phyloP scores from a whole-genome alignment of 78 protist species.

The Dictyostelium discoideum region DNA sequence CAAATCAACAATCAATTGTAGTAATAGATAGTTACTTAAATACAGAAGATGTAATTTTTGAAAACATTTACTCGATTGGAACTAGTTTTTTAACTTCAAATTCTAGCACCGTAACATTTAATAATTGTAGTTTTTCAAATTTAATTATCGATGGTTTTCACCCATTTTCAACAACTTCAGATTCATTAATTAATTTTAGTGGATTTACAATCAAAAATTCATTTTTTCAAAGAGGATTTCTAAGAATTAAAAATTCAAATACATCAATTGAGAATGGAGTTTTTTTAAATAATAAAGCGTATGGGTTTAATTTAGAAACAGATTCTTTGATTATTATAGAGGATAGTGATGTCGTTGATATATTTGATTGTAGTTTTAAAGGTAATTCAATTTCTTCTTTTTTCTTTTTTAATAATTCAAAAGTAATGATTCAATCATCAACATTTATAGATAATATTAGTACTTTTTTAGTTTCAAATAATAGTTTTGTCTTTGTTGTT shows the following conservation, averaged over 20 bases:
- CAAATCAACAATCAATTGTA: background rate
- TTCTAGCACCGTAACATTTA: background rate
- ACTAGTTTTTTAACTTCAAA: background rate
- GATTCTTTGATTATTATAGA: background rate
- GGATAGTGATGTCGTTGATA: background rate
- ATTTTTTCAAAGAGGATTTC: background rate
- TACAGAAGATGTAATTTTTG: background rate
- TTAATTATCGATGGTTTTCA: background rate
- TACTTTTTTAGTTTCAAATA: background rate
- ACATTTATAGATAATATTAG: background rate
- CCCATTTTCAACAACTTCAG: background rate
- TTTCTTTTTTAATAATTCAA: background rate
- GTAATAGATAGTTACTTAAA: background rate
- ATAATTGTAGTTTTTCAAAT: no score
- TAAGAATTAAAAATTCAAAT: background rate
- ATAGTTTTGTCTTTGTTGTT: background rate
- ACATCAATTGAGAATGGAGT: background rate
- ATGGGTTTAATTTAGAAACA: background rate
- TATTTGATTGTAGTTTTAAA: background rate
- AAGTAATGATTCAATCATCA: background rate
- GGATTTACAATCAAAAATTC: background rate
- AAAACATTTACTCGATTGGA: background rate
- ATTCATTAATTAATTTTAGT: background rate
- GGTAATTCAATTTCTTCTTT: background rate
- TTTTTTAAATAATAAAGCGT: background rate